These are phyloP conservation scores for Psilocybe cubensis DNA, from an alignment of 768 basidiomycete genomes.

Conservation along the genomic window DNA sequence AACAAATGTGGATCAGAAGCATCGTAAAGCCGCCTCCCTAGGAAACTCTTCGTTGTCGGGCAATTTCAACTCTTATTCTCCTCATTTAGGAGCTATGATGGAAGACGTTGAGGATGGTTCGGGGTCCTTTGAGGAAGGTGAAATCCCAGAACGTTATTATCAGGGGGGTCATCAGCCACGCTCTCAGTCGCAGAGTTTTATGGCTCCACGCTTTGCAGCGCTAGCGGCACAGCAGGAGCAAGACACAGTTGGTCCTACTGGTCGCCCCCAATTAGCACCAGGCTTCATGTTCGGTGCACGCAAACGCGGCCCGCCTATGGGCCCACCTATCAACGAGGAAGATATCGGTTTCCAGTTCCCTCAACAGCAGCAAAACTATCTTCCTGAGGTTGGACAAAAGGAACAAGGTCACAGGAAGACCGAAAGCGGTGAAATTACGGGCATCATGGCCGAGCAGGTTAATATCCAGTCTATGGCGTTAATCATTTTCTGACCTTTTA, in stretches of 20 bases:
- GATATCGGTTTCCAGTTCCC: slow-evolving; percentile 85
- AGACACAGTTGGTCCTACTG: slow-evolving; percentile 68
- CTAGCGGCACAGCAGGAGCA: slow-evolving; percentile 78
- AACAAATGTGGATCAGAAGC: slow-evolving; percentile 58
- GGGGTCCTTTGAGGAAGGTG: slow-evolving; percentile 73
- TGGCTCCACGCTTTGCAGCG: slow-evolving; percentile 88
- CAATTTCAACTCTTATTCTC: slow-evolving; percentile 73
- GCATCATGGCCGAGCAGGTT: slow-evolving; percentile 98
- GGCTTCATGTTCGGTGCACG: slow-evolving; percentile 87
- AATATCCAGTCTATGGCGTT: slow-evolving; percentile 31
- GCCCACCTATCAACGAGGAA: slow-evolving; percentile 79
- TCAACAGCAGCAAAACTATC: slow-evolving; percentile 61
- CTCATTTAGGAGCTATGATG: slow-evolving; percentile 82
- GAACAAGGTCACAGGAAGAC: slow-evolving; percentile 54
- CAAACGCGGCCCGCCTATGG: slow-evolving; percentile 59
- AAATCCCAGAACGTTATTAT: slow-evolving; percentile 65
- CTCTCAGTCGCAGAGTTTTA: slow-evolving; percentile 82
- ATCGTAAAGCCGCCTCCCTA: slow-evolving; percentile 83
- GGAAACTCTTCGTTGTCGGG: slow-evolving; percentile 60
- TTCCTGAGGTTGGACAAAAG: slow-evolving; percentile 32
- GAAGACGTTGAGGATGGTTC: slow-evolving; percentile 76
- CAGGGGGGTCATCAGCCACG: slow-evolving; percentile 67
- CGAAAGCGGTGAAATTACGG: slow-evolving; percentile 78
- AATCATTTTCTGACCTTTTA: slow-evolving; percentile 1
- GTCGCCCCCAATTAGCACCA: slow-evolving; percentile 90